Percentiles rank a stretch among this genome's conserved stretches.
Conservation (phyloP, 2,329 filamentous ascomycete species). For the Hortaea werneckii region DNA sequence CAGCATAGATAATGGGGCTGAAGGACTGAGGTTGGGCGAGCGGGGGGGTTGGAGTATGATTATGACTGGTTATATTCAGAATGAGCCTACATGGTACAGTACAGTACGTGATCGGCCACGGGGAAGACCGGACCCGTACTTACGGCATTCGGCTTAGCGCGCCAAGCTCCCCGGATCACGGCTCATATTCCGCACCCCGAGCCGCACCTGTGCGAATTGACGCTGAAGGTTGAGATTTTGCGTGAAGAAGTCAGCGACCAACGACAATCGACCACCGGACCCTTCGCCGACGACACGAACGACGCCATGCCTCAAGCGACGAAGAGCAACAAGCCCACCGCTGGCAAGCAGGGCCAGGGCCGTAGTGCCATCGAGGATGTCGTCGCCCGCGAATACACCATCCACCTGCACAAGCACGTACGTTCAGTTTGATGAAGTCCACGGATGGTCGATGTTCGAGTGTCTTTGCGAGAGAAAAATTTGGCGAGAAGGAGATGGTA, state of each 20-base stretch:
- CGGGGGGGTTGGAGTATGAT: too few species aligned
- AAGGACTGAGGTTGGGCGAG: neutral
- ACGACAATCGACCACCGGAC: constrained; percentile 5
- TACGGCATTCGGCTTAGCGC: too few species aligned
- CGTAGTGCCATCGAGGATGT: constrained; percentile 98
- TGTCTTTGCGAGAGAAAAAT: too few species aligned
- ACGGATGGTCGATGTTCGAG: constrained; percentile 38
- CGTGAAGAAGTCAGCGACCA: neutral
- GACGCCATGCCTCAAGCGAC: constrained; percentile 32
- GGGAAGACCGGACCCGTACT: too few species aligned
- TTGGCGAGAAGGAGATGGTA: too few species aligned
- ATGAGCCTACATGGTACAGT: too few species aligned
- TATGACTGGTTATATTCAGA: too few species aligned
- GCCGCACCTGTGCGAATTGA: too few species aligned
- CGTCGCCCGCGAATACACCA: constrained; percentile 99
- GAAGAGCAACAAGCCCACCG: constrained; percentile 46
- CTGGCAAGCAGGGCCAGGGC: constrained; percentile 54
- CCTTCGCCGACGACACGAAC: constrained; percentile 2
- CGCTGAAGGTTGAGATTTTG: too few species aligned
- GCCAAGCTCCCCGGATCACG: too few species aligned
- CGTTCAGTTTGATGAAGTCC: constrained; percentile 67
- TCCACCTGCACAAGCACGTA: constrained; percentile 99
- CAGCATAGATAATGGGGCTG: neutral
- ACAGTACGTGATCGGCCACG: too few species aligned
- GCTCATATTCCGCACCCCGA: too few species aligned